These are phyloP conservation scores for Mucor piriformis DNA, from an alignment of 371 early-diverging fungal genomes.

Conservation along the genomic window DNA sequence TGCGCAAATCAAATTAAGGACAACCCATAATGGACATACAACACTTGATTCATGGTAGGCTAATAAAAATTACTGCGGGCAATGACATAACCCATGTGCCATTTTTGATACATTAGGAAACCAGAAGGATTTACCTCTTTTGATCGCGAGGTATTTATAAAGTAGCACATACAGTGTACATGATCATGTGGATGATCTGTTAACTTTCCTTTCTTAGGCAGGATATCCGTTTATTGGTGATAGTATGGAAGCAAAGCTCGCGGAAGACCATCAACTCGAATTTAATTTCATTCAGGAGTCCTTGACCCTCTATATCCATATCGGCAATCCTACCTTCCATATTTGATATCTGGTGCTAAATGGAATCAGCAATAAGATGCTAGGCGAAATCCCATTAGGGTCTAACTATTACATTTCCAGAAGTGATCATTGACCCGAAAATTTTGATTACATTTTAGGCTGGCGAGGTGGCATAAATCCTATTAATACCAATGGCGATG, in stretches of 20 bases:
- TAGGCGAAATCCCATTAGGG: constrained; percentile 2
- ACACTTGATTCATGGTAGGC: constrained; percentile 33
- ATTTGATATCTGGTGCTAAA: constrained; percentile 3
- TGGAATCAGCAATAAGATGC: background rate
- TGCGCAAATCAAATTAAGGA: background rate
- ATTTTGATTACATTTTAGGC: constrained; percentile 1
- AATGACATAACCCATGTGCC: constrained; percentile 35
- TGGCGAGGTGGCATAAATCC: constrained; percentile 9
- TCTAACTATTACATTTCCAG: constrained; percentile 6
- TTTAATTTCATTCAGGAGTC: background rate
- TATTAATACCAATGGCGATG: no score
- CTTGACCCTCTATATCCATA: background rate
- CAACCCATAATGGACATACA: background rate
- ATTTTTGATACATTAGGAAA: constrained; percentile 55
- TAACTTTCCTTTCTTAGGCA: background rate
- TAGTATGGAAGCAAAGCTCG: background rate
- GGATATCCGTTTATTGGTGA: constrained; percentile 9
- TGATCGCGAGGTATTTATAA: constrained; percentile 13
- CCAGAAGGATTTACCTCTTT: constrained; percentile 30
- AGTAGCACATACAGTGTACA: background rate
- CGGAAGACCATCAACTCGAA: no score
- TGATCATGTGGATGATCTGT: background rate
- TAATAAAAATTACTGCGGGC: background rate
- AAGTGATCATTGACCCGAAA: constrained; percentile 14
- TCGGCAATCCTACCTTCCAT: constrained; percentile 15